Evolutionary conservation across 805 yeast genomes (phyloP), one percentile per base, ranked within the genome.

Genomic region (Candida vartiovaarae): DNA sequence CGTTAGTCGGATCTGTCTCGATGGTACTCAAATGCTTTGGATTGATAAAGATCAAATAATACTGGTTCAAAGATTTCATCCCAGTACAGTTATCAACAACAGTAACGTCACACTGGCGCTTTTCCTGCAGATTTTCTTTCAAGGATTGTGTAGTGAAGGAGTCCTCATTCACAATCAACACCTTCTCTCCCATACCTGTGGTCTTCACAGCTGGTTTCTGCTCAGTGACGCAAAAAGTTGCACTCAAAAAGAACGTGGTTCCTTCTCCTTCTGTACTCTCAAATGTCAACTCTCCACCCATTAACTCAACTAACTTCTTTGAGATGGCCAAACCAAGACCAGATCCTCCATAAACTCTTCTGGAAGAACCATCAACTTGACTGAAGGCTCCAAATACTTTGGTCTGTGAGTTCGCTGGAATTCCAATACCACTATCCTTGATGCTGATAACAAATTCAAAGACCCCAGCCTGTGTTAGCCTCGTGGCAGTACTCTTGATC

Each of bases 271-370:
- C 84, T 46, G 72, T 73, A 2, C 93, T 83, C 26, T 83, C 76
- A 34, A 86, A 95, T 87, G 91, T 82, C 46, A 86, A 82, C 48
- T 80, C 86, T 54, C 95, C 95, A 30, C 95, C 95, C 95, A 87
- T 86, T 48, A 86, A 70, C 53, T 84, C 89, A 57, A 86, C 83
- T 50, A 86, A 71, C 55, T 85, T 87, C 62, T 84, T 84, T 6
- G 95, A 87, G 61, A 86, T 86, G 3, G 93, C 83, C 40, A 87
- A 71, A 9, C 95, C 95, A 38, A 86, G 71, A 50, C 95, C 95
- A 4, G 95, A 86, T 52, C 95, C 95, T 51, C 95, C 95, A 60
- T 84, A 86, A 56, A 84, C 85, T 60, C 95, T 75, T 5, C 95
- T 86, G 3, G 95, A 86, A 4, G 95, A 84, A 33, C 95, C 95